Percentiles rank a stretch among this genome's conserved stretches.
These are phyloP conservation scores for Stachybotrys chlorohalonatus DNA, from an alignment of 2,329 filamentous ascomycete genomes.

Conservation along the genomic window DNA sequence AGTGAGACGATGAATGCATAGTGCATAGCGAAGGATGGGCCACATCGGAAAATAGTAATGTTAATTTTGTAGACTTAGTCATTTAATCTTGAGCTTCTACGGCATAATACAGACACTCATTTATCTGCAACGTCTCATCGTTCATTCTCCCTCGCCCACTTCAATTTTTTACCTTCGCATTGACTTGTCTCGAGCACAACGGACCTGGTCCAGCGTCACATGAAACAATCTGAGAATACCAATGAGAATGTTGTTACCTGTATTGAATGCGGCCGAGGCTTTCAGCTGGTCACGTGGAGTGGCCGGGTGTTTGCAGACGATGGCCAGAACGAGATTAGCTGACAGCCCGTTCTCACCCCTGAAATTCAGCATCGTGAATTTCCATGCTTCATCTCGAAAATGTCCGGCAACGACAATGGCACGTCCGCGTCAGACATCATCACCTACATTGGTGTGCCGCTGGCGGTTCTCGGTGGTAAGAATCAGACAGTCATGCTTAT, in stretches of 20 bases:
- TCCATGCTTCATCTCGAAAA: constrained; percentile 1
- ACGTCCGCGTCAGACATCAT: constrained; percentile 38
- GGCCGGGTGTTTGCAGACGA: background rate
- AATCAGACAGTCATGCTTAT: too few relatives aligned
- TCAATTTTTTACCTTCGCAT: too few relatives aligned
- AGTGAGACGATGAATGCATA: background rate
- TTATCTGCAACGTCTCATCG: too few relatives aligned
- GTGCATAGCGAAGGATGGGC: too few relatives aligned
- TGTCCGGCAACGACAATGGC: constrained; percentile 22
- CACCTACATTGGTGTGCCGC: constrained; percentile 47
- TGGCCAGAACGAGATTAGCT: background rate
- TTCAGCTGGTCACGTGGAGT: background rate
- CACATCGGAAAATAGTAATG: too few relatives aligned
- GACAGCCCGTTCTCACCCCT: background rate
- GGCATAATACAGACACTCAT: too few relatives aligned
- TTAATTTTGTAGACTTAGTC: too few relatives aligned
- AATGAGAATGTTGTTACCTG: background rate
- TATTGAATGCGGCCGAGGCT: background rate
- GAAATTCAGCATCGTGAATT: background rate
- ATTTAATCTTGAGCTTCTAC: too few relatives aligned
- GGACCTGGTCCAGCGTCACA: background rate
- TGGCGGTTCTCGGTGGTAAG: constrained; percentile 42
- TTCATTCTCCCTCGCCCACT: too few relatives aligned
- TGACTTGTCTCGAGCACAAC: too few relatives aligned
- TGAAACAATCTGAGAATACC: background rate